These are phyloP conservation scores for Hericium rajendrae DNA, from an alignment of 768 basidiomycete species.

Conservation along the genomic window DNA sequence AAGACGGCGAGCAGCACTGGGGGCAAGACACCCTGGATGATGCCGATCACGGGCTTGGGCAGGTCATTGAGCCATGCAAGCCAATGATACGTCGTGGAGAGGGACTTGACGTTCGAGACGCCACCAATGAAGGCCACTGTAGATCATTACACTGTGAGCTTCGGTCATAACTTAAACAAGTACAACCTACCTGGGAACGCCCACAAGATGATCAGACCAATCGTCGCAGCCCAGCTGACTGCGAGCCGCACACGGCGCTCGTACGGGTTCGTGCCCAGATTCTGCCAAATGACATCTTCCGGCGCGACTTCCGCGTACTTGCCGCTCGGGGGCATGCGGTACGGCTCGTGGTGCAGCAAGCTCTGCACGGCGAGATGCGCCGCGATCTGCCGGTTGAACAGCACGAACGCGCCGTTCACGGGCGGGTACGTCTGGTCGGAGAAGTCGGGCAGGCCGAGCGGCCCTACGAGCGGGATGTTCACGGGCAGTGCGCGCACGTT, in stretches of 20 bases:
- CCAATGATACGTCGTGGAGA: conserved; percentile 67
- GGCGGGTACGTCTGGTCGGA: conserved; percentile 24
- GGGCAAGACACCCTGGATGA: conserved; percentile 84
- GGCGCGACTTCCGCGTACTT: conserved; percentile 79
- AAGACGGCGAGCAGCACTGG: conserved; percentile 82
- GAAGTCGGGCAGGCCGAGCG: conserved; percentile 9
- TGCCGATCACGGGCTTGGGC: conserved; percentile 58
- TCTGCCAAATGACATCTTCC: conserved; percentile 86
- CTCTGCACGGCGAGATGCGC: conserved; percentile 80
- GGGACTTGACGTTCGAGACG: conserved; percentile 67
- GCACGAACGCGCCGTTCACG: conserved; percentile 65
- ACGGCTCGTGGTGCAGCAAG: conserved; percentile 73
- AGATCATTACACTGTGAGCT: background rate
- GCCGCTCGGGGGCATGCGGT: conserved; percentile 51
- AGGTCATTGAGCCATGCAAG: conserved; percentile 77
- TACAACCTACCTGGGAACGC: conserved; percentile 57
- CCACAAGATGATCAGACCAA: conserved; percentile 81
- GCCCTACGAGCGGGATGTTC: conserved; percentile 6
- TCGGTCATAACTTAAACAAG: background rate
- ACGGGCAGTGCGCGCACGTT: conserved; percentile 4
- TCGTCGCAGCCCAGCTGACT: conserved; percentile 66
- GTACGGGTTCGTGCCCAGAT: conserved; percentile 84
- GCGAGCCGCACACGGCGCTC: conserved; percentile 33
- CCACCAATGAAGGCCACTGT: conserved; percentile 57
- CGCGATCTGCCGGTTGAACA: conserved; percentile 87